Evolutionary conservation across 2,329 filamentous ascomycete genomes (phyloP).

Genomic region (Fusarium piperis): DNA sequence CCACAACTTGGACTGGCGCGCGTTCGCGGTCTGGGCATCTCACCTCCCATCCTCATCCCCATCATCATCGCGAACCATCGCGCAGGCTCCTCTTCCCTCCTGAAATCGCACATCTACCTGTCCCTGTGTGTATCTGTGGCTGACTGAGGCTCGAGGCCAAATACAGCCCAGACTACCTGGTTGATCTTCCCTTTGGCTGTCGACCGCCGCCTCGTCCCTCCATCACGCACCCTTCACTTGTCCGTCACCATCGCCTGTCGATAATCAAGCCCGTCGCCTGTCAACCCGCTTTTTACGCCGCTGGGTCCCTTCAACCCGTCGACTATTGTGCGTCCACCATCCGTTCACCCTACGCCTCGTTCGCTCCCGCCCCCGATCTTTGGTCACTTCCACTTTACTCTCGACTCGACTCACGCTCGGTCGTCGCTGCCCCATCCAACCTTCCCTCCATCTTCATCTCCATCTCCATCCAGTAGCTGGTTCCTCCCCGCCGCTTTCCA

Average conservation of each 20-base stretch:
- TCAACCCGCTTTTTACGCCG: conserved; percentile 20
- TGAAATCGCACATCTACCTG: background rate
- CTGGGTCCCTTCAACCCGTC: conserved; percentile 9
- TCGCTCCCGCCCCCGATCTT: conserved; percentile 20
- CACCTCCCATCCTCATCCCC: conserved; percentile 4
- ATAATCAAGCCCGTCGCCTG: conserved; percentile 4
- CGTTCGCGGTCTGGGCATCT: conserved; percentile 13
- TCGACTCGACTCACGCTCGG: conserved; percentile 22
- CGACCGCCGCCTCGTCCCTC: background rate
- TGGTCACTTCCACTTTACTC: conserved; percentile 24
- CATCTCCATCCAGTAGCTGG: conserved; percentile 5
- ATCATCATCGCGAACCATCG: background rate
- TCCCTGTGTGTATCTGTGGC: conserved; percentile 1
- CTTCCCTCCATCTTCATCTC: background rate
- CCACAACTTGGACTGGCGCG: conserved; percentile 6
- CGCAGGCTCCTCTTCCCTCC: background rate
- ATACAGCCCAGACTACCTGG: background rate
- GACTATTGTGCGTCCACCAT: conserved; percentile 19
- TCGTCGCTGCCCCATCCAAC: conserved; percentile 24
- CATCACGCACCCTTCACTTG: background rate
- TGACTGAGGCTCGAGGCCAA: conserved; percentile 9
- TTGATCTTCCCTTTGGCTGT: background rate
- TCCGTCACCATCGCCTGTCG: conserved; percentile 7
- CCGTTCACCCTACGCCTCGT: conserved; percentile 12
- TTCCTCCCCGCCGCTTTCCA: conserved; percentile 31